These are phyloP conservation scores for Aspergillus oerlinghausenensis DNA, from an alignment of 2,329 filamentous ascomycete species.

Conservation along the genomic window DNA sequence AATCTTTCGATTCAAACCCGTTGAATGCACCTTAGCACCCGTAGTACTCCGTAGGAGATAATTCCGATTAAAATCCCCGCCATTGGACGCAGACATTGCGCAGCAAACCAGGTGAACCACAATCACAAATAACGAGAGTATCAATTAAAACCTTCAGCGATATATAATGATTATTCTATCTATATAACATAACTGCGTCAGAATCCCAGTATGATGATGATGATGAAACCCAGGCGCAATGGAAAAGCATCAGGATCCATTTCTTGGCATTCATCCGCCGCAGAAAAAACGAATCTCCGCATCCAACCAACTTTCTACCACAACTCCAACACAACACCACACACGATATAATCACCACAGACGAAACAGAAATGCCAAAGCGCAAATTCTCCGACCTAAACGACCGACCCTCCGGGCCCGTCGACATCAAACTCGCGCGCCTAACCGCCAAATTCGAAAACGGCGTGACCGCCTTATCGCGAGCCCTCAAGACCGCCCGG, in stretches of 20 bases:
- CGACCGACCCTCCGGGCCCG: constrained; percentile 8
- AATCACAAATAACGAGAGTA: too few relatives aligned
- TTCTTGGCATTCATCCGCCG: constrained; percentile 4
- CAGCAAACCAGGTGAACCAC: background rate
- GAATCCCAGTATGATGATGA: background rate
- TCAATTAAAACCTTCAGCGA: too few relatives aligned
- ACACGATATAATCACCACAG: background rate
- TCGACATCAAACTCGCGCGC: constrained; percentile 27
- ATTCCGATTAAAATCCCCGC: background rate
- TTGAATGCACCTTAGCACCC: background rate
- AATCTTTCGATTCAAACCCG: constrained; percentile 24
- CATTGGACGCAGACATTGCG: background rate
- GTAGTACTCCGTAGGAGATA: background rate
- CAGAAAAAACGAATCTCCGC: constrained; percentile 2
- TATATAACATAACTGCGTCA: background rate
- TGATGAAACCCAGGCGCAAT: background rate
- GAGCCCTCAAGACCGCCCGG: constrained; percentile 54
- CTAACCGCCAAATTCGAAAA: constrained; percentile 47
- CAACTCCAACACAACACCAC: background rate
- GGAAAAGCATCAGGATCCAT: background rate
- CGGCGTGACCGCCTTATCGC: constrained; percentile 46
- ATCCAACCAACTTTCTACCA: background rate
- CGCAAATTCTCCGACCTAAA: constrained; percentile 36
- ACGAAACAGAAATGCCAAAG: constrained; percentile 32
- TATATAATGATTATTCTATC: background rate